Evolutionary conservation across 148 eudicot genomes (phyloP), one percentile per base, ranked within the genome.

Genomic region (Chenopodium album): DNA sequence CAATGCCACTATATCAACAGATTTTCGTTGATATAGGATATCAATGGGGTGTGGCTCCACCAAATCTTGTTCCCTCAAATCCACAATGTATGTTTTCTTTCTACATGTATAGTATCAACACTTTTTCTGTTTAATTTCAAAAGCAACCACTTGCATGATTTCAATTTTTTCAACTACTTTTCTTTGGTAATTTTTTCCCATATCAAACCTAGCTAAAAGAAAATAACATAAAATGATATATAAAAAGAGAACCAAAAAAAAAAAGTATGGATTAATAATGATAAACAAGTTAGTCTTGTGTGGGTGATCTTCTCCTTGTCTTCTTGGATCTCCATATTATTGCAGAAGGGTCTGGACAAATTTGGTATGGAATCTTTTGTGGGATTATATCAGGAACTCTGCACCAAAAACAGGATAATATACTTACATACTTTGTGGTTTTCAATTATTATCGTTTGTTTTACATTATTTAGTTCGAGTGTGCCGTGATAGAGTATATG

Each of bases 251-350:
- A 13, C 9, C 3, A 50, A 50, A 50, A 50, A 50, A 50, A 9
- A 50, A 9, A 48, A 16, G 22, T 54, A 54, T 16, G 60, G 19
- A 56, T 56, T 0, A 16, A 56, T 17, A 56, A 56, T n/a, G 19
- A 22, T 46, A 72, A 72, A 46, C 47, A 44, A 44, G 7, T 12
- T 46, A 72, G 16, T 72, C 31, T 5, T 44, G 6, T 46, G 54
- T 72, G 6, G n/a, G 54, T 72, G 75, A 72, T 78, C 81, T 81
- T 81, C 87, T 87, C 74, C 89, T 88, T 56, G 85, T 81, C 83
- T 86, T 89, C 86, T 90, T 88, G 77, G 94, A 90, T 88, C 97
- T 91, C 97, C 97, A 93, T 73, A 93, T 85, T 66, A 93, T 93
- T 75, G 94, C 93, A 19, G 82, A 85, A 14, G 93, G 93, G 76